Percentiles rank a stretch among this genome's conserved stretches.
These are phyloP conservation scores for Phaeolepiota aurea DNA, from an alignment of 768 basidiomycete genomes.

Conservation along the genomic window DNA sequence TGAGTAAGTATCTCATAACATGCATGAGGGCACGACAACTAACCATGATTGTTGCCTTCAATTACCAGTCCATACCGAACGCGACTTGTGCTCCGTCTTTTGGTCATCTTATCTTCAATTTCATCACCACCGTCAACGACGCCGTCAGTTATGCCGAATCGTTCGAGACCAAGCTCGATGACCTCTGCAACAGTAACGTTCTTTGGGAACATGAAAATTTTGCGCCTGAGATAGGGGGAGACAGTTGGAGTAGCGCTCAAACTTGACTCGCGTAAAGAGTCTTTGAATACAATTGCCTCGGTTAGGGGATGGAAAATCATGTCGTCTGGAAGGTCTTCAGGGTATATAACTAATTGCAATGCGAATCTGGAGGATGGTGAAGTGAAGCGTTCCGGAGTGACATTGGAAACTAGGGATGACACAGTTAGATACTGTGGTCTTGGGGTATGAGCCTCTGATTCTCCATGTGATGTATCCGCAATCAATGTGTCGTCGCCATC, in stretches of 20 bases:
- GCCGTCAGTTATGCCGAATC: conserved; percentile 94
- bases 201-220: conserved; percentile 87
- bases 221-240: conserved; percentile 56
- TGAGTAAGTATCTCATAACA: conserved; percentile 4
- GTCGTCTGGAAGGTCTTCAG: conserved; percentile 87
- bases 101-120: conserved; percentile 85
- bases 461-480: conserved; percentile 27
- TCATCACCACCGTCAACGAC: conserved; percentile 99
- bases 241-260: conserved; percentile 36
- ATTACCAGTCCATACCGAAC: conserved; percentile 80
- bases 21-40: conserved; percentile 13
- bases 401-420: conserved; percentile 25
- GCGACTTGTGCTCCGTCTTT: conserved; percentile 67
- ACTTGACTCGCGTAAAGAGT: conserved; percentile 51
- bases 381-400: conserved; percentile 65
- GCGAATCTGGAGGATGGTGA: conserved; percentile 83
- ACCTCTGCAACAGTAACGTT: conserved; percentile 96
- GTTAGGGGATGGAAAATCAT: conserved; percentile 91
- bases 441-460: conserved; percentile 15
- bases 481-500: conserved; percentile 35
- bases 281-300: conserved; percentile 88
- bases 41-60: conserved; percentile 58
- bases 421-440: conserved; percentile 35
- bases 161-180: conserved; percentile 84
- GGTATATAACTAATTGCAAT: conserved; percentile 79